Percentiles rank a stretch among this genome's conserved stretches.
phyloP scores from a whole-genome alignment of 768 basidiomycete genomes.

The Pleurotus cornucopiae region DNA sequence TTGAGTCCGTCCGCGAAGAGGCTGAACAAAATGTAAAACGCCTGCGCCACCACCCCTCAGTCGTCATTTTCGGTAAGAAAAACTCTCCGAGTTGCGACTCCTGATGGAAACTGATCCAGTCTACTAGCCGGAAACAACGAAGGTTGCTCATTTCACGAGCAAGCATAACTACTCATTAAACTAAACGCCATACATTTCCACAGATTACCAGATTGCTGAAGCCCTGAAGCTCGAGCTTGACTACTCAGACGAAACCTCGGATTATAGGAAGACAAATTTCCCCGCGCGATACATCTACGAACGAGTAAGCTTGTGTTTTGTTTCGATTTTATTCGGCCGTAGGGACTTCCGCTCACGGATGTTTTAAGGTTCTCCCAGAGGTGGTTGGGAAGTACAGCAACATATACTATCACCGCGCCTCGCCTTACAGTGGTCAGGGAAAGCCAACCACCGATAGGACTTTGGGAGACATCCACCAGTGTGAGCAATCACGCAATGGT shows the following conservation, averaged over 20 bases:
- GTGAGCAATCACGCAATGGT: slow-evolving; percentile 33
- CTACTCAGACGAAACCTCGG: slow-evolving; percentile 78
- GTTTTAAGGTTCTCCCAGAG: slow-evolving; percentile 54
- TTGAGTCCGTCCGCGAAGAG: slow-evolving; percentile 70
- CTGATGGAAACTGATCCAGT: not conserved
- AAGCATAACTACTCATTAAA: not conserved
- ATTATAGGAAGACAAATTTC: slow-evolving; percentile 83
- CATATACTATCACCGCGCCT: slow-evolving; percentile 79
- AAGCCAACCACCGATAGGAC: slow-evolving; percentile 67
- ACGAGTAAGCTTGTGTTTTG: slow-evolving; percentile 23
- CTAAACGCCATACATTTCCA: not conserved
- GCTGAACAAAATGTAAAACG: slow-evolving; percentile 82
- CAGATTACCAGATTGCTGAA: slow-evolving; percentile 89
- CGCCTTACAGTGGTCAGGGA: slow-evolving; percentile 83
- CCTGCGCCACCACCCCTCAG: slow-evolving; percentile 80
- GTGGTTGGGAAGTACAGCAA: slow-evolving; percentile 62
- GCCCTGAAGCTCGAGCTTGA: slow-evolving; percentile 72
- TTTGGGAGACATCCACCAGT: slow-evolving; percentile 90
- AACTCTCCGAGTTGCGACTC: not conserved
- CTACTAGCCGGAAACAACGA: slow-evolving; percentile 78
- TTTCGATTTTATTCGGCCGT: slow-evolving; percentile 1
- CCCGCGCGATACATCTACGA: slow-evolving; percentile 93
- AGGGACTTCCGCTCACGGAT: not conserved
- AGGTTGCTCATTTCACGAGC: slow-evolving; percentile 29
- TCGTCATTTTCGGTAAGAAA: slow-evolving; percentile 79